Evolutionary conservation across 768 basidiomycete genomes (phyloP).

Genomic region (Gloeopeniophorella convolvens): DNA sequence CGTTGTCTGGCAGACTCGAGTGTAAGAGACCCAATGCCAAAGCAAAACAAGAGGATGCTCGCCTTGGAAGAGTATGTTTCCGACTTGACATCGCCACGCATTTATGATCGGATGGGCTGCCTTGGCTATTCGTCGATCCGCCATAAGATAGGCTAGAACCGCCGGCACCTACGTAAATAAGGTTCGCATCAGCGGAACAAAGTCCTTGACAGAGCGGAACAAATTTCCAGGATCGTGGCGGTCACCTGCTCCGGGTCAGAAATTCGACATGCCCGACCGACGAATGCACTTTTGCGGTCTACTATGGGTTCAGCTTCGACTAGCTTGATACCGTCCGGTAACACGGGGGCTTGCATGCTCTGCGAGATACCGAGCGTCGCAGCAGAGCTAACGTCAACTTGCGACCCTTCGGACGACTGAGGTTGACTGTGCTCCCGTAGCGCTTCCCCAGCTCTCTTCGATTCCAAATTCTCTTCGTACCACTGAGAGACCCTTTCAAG

Average conservation of each 20-base stretch:
- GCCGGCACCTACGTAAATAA: constrained; percentile 14
- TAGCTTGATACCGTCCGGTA: constrained; percentile 62
- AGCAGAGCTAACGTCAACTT: neutral
- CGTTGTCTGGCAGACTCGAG: constrained; percentile 73
- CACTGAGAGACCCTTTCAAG: constrained; percentile 60
- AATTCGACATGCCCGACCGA: constrained; percentile 80
- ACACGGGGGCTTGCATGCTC: constrained; percentile 11
- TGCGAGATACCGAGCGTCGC: neutral
- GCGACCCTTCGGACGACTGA: neutral
- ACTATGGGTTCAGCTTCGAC: constrained; percentile 71
- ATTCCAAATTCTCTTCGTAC: constrained; percentile 62
- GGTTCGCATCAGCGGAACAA: constrained; percentile 1
- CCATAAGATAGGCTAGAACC: constrained; percentile 28
- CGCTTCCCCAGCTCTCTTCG: constrained; percentile 48
- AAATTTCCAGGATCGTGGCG: no score
- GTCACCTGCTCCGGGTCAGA: constrained; percentile 70
- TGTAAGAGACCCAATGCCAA: no score
- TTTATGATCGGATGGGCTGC: constrained; percentile 30
- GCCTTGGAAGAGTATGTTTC: constrained; percentile 29
- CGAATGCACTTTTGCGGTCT: constrained; percentile 80
- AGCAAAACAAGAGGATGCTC: neutral
- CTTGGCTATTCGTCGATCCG: constrained; percentile 31
- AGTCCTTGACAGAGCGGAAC: constrained; percentile 21
- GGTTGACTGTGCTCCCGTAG: constrained; percentile 42
- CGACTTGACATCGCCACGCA: constrained; percentile 29